These are phyloP conservation scores for Epichloe festucae DNA, from an alignment of 2,329 filamentous ascomycete species.

Conservation along the genomic window DNA sequence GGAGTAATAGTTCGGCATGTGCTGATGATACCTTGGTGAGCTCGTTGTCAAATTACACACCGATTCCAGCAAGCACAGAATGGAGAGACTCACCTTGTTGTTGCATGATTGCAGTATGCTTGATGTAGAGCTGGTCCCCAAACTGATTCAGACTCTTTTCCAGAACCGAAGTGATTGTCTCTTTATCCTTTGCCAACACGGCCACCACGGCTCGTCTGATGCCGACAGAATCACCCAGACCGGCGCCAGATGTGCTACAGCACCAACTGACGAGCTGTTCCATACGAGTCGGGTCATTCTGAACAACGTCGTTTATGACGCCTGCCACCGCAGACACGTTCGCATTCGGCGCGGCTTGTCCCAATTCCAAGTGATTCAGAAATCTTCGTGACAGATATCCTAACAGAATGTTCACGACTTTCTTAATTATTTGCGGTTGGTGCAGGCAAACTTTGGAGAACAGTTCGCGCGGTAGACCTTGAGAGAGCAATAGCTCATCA, in stretches of 20 bases:
- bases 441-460: slow-evolving; percentile 21
- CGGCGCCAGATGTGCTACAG: slow-evolving; percentile 48
- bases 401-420: slow-evolving; percentile 15
- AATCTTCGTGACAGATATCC: slow-evolving; percentile 32
- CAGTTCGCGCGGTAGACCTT: slow-evolving; percentile 7
- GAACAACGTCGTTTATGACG: slow-evolving; percentile 38
- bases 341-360: slow-evolving; percentile 18
- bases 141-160: slow-evolving; percentile 63
- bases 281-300: slow-evolving; percentile 33
- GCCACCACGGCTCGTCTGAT: slow-evolving; percentile 55
- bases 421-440: slow-evolving; percentile 14
- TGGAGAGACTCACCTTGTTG: slow-evolving; percentile 56
- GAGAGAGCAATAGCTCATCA: slow-evolving; percentile 24
- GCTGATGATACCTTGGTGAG: slow-evolving; percentile 36
- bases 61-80: neutral
- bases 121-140: slow-evolving; percentile 76
- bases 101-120: slow-evolving; percentile 68
- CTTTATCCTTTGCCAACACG: slow-evolving; percentile 38
- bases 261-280: slow-evolving; percentile 52
- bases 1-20: slow-evolving; percentile 64
- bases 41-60: neutral
- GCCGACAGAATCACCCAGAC: slow-evolving; percentile 48
- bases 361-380: slow-evolving; percentile 23
- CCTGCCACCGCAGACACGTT: slow-evolving; percentile 45
- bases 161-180: slow-evolving; percentile 41